Percentiles rank a stretch among this genome's conserved stretches.
phyloP scores from a whole-genome alignment of 176 grass and related monocot species.

The Thalia dealbata region DNA sequence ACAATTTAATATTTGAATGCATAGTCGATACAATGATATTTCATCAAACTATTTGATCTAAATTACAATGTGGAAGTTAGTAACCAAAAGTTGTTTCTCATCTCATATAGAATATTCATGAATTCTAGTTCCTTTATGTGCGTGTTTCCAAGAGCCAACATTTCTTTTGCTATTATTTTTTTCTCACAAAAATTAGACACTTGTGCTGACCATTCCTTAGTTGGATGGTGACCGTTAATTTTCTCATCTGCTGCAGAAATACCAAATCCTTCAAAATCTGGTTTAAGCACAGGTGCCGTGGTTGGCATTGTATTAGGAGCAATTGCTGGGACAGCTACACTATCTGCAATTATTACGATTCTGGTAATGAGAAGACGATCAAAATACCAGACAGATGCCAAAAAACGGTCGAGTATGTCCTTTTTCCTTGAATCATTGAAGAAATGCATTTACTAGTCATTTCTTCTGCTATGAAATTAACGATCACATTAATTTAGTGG shows the following conservation, averaged over 20 bases:
- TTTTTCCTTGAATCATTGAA: conserved; percentile 5
- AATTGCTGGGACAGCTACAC: conserved; percentile 41
- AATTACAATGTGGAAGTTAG: neutral
- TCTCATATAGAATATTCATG: neutral
- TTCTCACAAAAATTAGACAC: neutral
- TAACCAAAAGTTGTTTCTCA: neutral
- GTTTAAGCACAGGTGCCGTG: conserved; percentile 47
- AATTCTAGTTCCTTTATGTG: neutral
- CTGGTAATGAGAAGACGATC: conserved; percentile 37
- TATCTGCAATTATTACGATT: conserved; percentile 44
- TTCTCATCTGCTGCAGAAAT: conserved; percentile 22
- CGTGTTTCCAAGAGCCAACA: neutral
- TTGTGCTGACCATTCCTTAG: conserved; percentile 8
- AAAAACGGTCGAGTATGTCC: conserved; percentile 45
- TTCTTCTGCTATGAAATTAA: neutral
- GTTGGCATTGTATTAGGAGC: conserved; percentile 47
- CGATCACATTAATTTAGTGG: neutral
- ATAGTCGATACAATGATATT: neutral
- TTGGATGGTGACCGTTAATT: neutral
- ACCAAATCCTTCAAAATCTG: conserved; percentile 14
- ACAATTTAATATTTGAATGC: too few relatives aligned
- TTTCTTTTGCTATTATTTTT: neutral
- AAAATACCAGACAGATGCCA: conserved; percentile 27
- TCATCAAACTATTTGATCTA: neutral
- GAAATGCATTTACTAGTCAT: neutral